Percentiles rank a stretch among this genome's conserved stretches.
phyloP scores from a whole-genome alignment of 352 stramenopile species.

The Peronospora tabacina region DNA sequence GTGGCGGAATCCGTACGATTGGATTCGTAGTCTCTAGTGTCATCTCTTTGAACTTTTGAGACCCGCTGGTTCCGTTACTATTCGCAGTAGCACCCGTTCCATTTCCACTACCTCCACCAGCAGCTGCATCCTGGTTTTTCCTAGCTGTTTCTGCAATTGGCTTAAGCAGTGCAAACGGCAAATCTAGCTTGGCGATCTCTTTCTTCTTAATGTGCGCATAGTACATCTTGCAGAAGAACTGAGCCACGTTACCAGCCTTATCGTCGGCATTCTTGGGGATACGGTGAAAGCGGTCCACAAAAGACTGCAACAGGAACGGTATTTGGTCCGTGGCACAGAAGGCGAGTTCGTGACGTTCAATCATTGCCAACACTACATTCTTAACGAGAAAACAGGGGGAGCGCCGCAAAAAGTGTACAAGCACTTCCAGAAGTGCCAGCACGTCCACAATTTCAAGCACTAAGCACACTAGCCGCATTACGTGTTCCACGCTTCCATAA shows the following conservation, averaged over 20 bases:
- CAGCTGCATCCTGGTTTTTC: constrained; percentile 65
- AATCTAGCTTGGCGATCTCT: constrained; percentile 68
- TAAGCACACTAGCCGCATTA: constrained; percentile 72
- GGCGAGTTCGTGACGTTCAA: constrained; percentile 77
- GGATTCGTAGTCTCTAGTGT: constrained; percentile 65
- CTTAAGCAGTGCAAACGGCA: constrained; percentile 60
- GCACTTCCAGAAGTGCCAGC: constrained; percentile 68
- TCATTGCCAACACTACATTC: constrained; percentile 72
- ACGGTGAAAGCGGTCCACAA: constrained; percentile 74
- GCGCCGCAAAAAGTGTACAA: constrained; percentile 70
- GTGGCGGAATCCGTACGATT: constrained; percentile 65
- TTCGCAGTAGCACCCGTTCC: constrained; percentile 20
- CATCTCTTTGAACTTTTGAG: constrained; percentile 65
- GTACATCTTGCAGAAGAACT: constrained; percentile 83
- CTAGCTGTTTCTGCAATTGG: constrained; percentile 70
- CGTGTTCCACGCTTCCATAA: constrained; percentile 73
- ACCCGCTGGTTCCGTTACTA: constrained; percentile 24
- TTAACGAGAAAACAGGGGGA: constrained; percentile 75
- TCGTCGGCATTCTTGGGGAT: constrained; percentile 65
- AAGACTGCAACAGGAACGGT: constrained; percentile 67
- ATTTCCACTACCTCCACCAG: constrained; percentile 20
- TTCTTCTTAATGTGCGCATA: constrained; percentile 78
- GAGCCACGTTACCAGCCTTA: constrained; percentile 56
- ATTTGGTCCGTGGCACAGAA: constrained; percentile 82
- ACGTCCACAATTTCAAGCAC: constrained; percentile 80